Base-by-base conservation (phyloP, 2,329 filamentous ascomycete genomes). In the Berkeleyomyces rouxiae region DNA sequence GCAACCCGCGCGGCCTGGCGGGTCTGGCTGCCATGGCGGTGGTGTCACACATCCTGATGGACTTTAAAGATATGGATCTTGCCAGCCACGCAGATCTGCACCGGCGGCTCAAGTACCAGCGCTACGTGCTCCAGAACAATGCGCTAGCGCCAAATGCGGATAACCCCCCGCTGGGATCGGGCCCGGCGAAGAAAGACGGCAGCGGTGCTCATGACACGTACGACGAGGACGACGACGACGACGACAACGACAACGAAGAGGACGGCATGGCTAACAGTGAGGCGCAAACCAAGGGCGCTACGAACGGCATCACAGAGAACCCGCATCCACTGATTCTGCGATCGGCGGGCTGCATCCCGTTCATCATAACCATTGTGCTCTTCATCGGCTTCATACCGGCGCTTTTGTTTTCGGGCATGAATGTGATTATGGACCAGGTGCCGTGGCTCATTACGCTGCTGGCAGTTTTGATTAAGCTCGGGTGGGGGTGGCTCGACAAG, bases 21-120 rank as follows among this genome's bases (percentile, higher is more conserved):
- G 86, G 86, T 1, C 77, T 89, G 44, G 86, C 86, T 4, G 82
- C 85, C 63, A 88, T 90, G 85, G 86, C 86, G 7, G 86, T 87
- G 2, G 81, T 82, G 65, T 83, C 80, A 66, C 86, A 89, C 67
- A 87, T 89, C 69, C 74, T 89, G 66, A 83, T 83, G 72, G 86
- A 90, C 69, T 89, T 90, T 69, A 83, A 82, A 66, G 84, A 84
- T 63, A 81, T 87, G 73, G 86, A 90, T 69, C 81, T 82, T 0
- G 84, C 82, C 6, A 82, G 78, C 3, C 82, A 85, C 61, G 75
- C 82, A 58, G 80, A 84, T 61, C 88, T 90, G 49, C 86, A 89
- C 70, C 76, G 82, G 59, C 80, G 79, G 67, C 76, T 90, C n/a
- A 83, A 83, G 65, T 72, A 81, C 37, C 79, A 82, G 65, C 81